These are phyloP conservation scores for Euphorbia corollata DNA, from an alignment of 441 rosid genomes.

Conservation along the genomic window DNA sequence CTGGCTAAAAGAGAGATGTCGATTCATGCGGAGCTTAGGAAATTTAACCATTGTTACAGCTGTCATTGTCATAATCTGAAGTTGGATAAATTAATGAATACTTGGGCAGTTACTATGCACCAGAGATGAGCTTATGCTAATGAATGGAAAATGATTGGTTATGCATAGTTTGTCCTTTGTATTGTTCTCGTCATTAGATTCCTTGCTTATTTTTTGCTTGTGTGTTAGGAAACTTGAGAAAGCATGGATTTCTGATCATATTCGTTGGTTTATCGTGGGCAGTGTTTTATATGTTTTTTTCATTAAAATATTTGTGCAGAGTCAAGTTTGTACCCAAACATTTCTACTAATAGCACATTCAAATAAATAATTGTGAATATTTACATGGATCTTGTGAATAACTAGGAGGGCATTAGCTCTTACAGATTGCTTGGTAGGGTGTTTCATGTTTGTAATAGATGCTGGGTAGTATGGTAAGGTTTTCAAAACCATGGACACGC, in stretches of 20 bases:
- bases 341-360: not conserved
- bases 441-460: too few species aligned
- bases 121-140: not conserved
- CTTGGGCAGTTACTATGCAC: not conserved
- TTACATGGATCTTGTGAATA: slow-evolving; percentile 10
- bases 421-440: too few species aligned
- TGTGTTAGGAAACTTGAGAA: not conserved
- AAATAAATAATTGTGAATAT: not conserved
- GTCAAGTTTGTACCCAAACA: not conserved
- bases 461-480: too few species aligned
- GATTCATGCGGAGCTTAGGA: not conserved
- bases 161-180: not conserved
- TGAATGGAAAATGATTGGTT: not conserved
- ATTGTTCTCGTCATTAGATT: not conserved
- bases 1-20: not conserved
- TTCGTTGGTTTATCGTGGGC: not conserved
- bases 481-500: too few species aligned
- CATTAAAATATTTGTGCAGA: not conserved
- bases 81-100: not conserved
- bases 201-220: not conserved
- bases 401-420: slow-evolving; percentile 7
- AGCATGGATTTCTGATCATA: not conserved
- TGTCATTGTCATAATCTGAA: not conserved
- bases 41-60: not conserved
- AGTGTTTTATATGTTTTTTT: not conserved